A percentile compares a stretch with the other conserved stretches of the same genome.
Evolutionary conservation across 352 stramenopile genomes (phyloP).

Genomic region (Phytophthora macrochlamydospora): DNA sequence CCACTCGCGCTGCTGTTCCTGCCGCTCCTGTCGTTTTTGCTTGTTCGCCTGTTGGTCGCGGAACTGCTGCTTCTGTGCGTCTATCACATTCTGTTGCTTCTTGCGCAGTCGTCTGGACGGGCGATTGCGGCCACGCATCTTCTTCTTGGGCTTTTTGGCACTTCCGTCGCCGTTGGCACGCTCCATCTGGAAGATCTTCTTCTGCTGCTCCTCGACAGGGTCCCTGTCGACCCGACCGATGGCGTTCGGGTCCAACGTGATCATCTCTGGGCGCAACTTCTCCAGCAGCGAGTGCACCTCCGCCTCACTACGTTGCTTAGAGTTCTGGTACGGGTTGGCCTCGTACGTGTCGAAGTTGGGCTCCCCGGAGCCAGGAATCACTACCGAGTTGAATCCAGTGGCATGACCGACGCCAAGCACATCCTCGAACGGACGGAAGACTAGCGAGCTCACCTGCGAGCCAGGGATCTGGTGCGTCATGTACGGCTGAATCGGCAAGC

Average conservation of each 20-base stretch:
- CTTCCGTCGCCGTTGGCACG: conserved; percentile 73
- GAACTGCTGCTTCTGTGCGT: conserved; percentile 93
- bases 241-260: conserved; percentile 94
- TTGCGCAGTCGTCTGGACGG: conserved; percentile 95
- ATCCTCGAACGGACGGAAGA: conserved; percentile 99
- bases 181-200: conserved; percentile 78
- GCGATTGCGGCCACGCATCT: conserved; percentile 97
- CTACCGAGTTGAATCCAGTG: conserved; percentile 77
- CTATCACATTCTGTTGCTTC: conserved; percentile 99
- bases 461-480: conserved; percentile 90
- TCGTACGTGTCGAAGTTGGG: conserved; percentile 99
- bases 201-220: conserved; percentile 82
- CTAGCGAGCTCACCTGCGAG: conserved; percentile 85
- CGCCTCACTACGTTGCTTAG: conserved; percentile 95
- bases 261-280: conserved; percentile 98
- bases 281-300: conserved; percentile 97
- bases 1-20: conserved; percentile 82
- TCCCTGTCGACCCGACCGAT: conserved; percentile 95
- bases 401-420: conserved; percentile 95
- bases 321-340: conserved; percentile 97
- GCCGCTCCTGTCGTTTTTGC: conserved; percentile 70
- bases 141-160: conserved; percentile 90
- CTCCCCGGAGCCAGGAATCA: conserved; percentile 97
- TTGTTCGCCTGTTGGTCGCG: conserved; percentile 84
- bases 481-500: conserved; percentile 77